Conservation (phyloP, 441 rosid genomes). For the Flueggea neowawraea region DNA sequence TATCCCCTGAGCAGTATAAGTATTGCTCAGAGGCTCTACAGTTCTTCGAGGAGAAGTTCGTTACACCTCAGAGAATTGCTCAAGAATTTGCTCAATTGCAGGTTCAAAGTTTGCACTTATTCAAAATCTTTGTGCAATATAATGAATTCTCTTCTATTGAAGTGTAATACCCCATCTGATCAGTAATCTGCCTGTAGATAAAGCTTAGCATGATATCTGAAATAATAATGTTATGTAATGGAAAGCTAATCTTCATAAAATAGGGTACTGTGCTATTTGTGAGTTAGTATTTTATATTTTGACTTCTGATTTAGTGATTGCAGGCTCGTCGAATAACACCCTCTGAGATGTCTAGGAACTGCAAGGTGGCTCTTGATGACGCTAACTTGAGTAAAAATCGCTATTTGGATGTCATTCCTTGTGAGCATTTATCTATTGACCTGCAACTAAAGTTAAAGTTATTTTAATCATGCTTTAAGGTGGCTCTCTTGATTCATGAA, state of each 20-base stretch:
- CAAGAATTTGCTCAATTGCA: slow-evolving; percentile 58
- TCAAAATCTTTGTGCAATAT: not conserved
- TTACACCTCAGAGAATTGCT: slow-evolving; percentile 31
- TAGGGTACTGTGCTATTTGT: too few species aligned
- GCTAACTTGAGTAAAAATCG: slow-evolving; percentile 70
- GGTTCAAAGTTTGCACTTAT: slow-evolving; percentile 27
- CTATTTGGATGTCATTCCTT: slow-evolving; percentile 70
- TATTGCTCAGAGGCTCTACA: slow-evolving; percentile 61
- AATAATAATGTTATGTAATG: not conserved
- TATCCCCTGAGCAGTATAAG: slow-evolving; percentile 52
- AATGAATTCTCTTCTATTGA: too few species aligned
- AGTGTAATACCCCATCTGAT: too few species aligned
- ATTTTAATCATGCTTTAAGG: too few species aligned
- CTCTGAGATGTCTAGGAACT: slow-evolving; percentile 43
- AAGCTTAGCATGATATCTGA: not conserved
- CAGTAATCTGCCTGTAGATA: too few species aligned
- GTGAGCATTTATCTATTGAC: slow-evolving; percentile 25
- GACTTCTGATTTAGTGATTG: not conserved
- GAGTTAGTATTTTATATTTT: not conserved
- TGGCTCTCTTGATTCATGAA: too few species aligned
- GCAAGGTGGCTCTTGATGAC: slow-evolving; percentile 52
- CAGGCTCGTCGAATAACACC: slow-evolving; percentile 50
- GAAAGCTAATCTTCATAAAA: too few species aligned
- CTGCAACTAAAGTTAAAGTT: too few species aligned
- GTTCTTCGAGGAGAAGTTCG: slow-evolving; percentile 39